Evolutionary conservation across 23 red algal genomes (phyloP), one percentile per base, ranked within the genome.

Genomic region (Gracilaria caudata): DNA sequence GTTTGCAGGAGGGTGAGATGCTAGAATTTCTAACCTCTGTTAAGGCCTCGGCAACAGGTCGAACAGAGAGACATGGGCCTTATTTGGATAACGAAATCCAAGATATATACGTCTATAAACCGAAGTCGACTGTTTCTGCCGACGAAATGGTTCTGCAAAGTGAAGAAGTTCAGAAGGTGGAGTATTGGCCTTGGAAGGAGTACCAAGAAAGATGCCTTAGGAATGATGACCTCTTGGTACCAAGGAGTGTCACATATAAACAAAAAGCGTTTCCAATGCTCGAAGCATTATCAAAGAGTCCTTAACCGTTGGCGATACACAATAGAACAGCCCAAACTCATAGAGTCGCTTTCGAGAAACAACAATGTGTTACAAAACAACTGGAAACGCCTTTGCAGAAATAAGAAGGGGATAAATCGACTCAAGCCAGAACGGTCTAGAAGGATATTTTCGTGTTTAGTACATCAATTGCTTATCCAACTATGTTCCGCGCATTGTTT

Each of bases 11-110:
- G 19, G 72, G 35, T 6, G 58, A 77, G 20, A 28, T 78, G 34
- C 45, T 86, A 55, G 21, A 80, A 23, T 66, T 80, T 72, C 26
- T 86, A 32, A 88, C 73, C 43, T 75, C 79, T 32, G 83, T 64
- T 8, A 63, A 54, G 30, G 72, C 74, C 10, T 77, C 73, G 7
- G 84, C 77, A 23, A 65, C 28, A 7, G 92, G 92, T 19, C 9
- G 29, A 29, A 94, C 91, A 3, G 64, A 86, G 7, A 79, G 35
- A 45, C 74, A 88, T 72, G 92, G 92, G 24, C 53, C 65, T 33
- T 94, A 86, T 29, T 68, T 88, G 68, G 92, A 94, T 75, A 86
- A 87, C 30, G 92, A 94, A 44, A 79, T 87, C 9, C 90, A 93
- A 70, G 90, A 93, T 73, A 86, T 93, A 29, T 93, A 93, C 72